Base-by-base conservation (phyloP, 768 basidiomycete species). In the Trametes cinnabarina region DNA sequence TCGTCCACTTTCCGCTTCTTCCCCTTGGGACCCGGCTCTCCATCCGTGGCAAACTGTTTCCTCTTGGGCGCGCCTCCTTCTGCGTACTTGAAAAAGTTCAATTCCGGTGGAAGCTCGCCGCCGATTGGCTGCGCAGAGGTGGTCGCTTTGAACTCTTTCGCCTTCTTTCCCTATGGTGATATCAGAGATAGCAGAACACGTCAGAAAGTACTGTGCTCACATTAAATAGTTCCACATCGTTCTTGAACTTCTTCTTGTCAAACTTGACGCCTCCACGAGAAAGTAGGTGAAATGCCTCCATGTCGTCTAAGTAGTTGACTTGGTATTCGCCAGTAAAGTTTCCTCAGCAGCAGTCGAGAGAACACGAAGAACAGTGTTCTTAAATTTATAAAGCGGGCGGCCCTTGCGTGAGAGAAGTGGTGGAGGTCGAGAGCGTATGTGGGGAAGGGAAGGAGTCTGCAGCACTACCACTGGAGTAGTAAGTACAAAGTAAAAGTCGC, bases 11-110 rank as follows among this genome's bases (percentile, higher is more conserved):
- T 74, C 55, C 58, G 68, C 61, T 53, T 76, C 72, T 62, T 75
- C 30, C 40, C 48, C 57, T 37, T 47, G 37, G 34, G 55, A 34
- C 63, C 58, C 51, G 25, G 51, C 20, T 60, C 51, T 32, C 43
- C 23, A 9, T 34, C 61, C 11, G 20, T 15, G 10, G 61, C 58
- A 14, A 51, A 43, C 19, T 63, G 63, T 68, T 85, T 86, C 52
- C 85, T 80, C 68, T 89, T 88, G 32, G 68, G 71, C 8, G 74
- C 63, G 17, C 75, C 76, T 23, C 79, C 81, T 61, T 84, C 79
- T 2, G 89, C 86, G 60, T 92, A 93, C 65, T 88, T 93, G 76
- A 98, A 98, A 72, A 96, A 95, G 71, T 98, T 93, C 7, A 98
- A 80, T 66, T 90, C 91, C 2, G 77, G 64, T 1, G 90, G 94